Percentiles rank a stretch among this genome's conserved stretches.
These are phyloP conservation scores for Pulveroboletus sp. DNA, from an alignment of 768 basidiomycete species.

Conservation along the genomic window DNA sequence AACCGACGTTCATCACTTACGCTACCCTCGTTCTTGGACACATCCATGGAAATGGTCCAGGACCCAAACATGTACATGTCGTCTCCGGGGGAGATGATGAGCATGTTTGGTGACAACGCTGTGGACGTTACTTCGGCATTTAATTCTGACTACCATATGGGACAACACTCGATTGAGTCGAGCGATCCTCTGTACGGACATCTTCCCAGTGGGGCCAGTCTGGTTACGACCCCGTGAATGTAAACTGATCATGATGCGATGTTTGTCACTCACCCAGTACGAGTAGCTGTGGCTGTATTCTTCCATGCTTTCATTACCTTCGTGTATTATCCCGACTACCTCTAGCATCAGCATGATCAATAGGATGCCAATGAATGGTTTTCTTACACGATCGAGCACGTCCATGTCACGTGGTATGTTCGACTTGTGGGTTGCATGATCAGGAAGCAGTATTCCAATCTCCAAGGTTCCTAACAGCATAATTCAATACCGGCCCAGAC, in stretches of 20 bases:
- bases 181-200: slow-evolving; percentile 29
- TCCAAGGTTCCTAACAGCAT: slow-evolving; percentile 1
- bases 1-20: slow-evolving; percentile 23
- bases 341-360: slow-evolving; percentile 3
- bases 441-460: too few species aligned
- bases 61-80: slow-evolving; percentile 54
- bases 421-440: too few species aligned
- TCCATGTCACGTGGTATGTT: slow-evolving; percentile 9
- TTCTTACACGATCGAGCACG: background rate
- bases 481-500: background rate
- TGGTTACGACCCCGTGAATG: slow-evolving; percentile 29
- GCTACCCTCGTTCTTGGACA: slow-evolving; percentile 28
- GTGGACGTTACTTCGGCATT: slow-evolving; percentile 38
- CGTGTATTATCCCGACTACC: slow-evolving; percentile 8
- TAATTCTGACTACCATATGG: slow-evolving; percentile 28
- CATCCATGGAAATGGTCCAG: slow-evolving; percentile 47
- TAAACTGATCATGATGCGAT: background rate
- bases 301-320: background rate
- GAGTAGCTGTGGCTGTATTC: slow-evolving; percentile 10
- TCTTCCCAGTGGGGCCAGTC: slow-evolving; percentile 11
- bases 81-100: slow-evolving; percentile 55
- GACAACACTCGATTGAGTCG: slow-evolving; percentile 24
- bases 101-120: slow-evolving; percentile 48
- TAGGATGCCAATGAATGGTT: background rate
- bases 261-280: slow-evolving; percentile 13